Conservation (phyloP, 169 alveolate genomes). For the Cryptosporidium viatorum region DNA sequence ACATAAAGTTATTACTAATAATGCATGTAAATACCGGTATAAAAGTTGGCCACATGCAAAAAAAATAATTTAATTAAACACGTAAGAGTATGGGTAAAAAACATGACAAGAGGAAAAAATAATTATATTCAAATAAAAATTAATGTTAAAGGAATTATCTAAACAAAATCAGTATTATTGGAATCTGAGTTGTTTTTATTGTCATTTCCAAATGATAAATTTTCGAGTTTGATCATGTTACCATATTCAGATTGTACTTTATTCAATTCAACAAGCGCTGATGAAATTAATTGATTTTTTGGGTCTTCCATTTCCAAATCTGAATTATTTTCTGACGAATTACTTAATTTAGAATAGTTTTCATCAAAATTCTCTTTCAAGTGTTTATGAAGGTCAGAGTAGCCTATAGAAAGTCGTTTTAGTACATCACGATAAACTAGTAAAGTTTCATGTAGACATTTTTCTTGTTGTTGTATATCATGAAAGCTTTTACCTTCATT, state of each 20-base stretch:
- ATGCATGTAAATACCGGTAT: conserved; percentile 63
- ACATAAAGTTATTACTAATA: neutral
- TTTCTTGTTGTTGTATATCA: conserved; percentile 73
- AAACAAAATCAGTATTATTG: conserved; percentile 21
- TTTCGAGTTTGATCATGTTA: conserved; percentile 4
- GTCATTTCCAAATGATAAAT: neutral
- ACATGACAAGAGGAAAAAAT: neutral
- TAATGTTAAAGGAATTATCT: neutral
- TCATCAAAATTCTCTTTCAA: conserved; percentile 55
- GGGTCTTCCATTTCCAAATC: conserved; percentile 12
- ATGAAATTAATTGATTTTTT: conserved; percentile 3
- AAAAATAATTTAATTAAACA: conserved; percentile 1
- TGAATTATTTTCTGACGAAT: neutral
- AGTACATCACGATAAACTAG: conserved; percentile 69
- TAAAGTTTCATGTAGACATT: conserved; percentile 65
- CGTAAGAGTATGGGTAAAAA: neutral
- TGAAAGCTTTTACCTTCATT: conserved; percentile 54
- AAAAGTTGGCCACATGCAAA: neutral
- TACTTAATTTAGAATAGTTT: neutral
- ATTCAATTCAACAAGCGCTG: conserved; percentile 28
- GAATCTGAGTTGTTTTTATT: neutral
- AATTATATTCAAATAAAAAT: neutral
- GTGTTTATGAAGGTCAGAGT: conserved; percentile 42
- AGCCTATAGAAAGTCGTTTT: conserved; percentile 15
- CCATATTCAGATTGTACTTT: conserved; percentile 43